A percentile compares a stretch with the other conserved stretches of the same genome.
Evolutionary conservation across 2,329 filamentous ascomycete species (phyloP).

Genomic region (Trichophyton mentagrophytes): DNA sequence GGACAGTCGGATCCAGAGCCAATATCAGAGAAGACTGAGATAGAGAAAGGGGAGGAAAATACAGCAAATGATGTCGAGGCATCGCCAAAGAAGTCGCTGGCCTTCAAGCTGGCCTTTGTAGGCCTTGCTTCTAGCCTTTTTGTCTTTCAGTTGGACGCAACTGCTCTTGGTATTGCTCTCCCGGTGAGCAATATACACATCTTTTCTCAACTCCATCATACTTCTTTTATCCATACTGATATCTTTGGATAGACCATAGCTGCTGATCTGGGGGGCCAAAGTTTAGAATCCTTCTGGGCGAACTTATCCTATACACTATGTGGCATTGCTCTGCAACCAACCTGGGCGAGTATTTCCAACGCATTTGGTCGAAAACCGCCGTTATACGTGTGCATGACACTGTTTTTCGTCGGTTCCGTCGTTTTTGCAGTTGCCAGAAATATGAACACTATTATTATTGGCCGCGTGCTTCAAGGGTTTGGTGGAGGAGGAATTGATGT

Average conservation of each 20-base stretch:
- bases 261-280: constrained; percentile 35
- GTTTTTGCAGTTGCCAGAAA: constrained; percentile 28
- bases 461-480: constrained; percentile 33
- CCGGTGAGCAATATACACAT: not conserved
- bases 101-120: not conserved
- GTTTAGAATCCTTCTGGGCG: constrained; percentile 51
- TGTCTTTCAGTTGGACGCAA: not conserved
- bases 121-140: not conserved
- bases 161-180: not conserved
- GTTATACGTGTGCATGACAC: constrained; percentile 25
- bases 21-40: not conserved
- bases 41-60: not conserved
- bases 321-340: constrained; percentile 30
- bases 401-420: constrained; percentile 35
- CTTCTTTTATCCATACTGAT: not conserved
- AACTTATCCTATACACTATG: constrained; percentile 46
- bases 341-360: constrained; percentile 39
- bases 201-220: not conserved
- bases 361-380: constrained; percentile 40
- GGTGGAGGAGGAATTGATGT: constrained; percentile 34
- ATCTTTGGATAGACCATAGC: constrained; percentile 24
- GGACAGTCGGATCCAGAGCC: not conserved
- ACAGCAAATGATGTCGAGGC: not conserved
- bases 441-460: constrained; percentile 35
- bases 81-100: not conserved